Conservation (phyloP, 345 rosid genomes). For the Schrenkiella parvula region DNA sequence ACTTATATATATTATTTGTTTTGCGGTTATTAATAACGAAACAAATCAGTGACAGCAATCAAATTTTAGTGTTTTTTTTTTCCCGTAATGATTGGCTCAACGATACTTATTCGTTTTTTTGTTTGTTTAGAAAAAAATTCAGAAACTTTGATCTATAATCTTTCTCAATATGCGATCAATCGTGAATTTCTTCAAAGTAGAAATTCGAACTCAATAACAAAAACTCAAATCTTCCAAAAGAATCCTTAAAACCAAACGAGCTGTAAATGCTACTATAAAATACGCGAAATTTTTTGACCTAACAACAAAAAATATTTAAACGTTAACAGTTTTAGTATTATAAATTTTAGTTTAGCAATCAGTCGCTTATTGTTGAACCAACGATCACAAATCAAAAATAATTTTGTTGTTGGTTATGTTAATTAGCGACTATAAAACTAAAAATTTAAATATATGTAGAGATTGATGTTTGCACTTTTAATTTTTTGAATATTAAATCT, state of each 20-base stretch:
- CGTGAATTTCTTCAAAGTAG: not conserved
- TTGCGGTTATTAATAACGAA: not conserved
- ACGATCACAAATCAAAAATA: not conserved
- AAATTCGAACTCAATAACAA: not conserved
- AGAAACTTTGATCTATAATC: not conserved
- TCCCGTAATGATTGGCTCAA: not conserved
- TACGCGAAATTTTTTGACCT: not conserved
- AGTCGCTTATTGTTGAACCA: not conserved
- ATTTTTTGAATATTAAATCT: not conserved
- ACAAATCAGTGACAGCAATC: not conserved
- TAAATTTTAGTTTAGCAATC: not conserved
- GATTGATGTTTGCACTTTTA: not conserved
- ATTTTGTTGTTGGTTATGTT: not conserved
- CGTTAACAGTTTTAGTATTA: not conserved
- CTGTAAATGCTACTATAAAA: not conserved
- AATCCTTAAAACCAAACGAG: not conserved
- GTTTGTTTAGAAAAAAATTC: not conserved
- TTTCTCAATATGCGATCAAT: not conserved
- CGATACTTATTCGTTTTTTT: no score
- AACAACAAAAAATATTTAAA: not conserved
- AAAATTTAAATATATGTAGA: not conserved
- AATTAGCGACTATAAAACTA: not conserved
- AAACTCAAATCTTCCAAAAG: not conserved
- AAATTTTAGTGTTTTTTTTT: not conserved
- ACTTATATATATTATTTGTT: not conserved